Conservation (phyloP, 2,329 filamentous ascomycete genomes). For the Alternaria consortialis region DNA sequence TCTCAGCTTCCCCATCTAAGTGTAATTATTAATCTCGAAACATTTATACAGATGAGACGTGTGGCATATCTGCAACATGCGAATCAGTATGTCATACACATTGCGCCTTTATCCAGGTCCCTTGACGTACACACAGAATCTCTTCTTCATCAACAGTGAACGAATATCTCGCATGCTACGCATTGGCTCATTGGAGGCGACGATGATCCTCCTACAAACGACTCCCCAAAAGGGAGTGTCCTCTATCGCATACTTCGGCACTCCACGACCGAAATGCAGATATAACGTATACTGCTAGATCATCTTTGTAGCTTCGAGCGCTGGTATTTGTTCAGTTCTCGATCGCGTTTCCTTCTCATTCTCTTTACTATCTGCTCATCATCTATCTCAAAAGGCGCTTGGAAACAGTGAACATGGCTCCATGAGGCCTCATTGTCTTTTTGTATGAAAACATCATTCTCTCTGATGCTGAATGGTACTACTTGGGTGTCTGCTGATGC, state of each 20-base stretch:
- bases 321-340: background rate
- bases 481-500: background rate
- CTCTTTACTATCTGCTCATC: background rate
- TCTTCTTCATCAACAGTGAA: background rate
- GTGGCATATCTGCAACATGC: background rate
- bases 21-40: background rate
- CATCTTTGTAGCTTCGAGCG: background rate
- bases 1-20: background rate
- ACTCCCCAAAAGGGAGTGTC: background rate
- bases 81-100: background rate
- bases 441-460: background rate
- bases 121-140: background rate
- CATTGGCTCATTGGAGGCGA: background rate
- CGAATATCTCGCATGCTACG: background rate
- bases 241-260: background rate
- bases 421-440: background rate
- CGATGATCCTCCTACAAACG: background rate
- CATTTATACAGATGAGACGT: background rate
- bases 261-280: background rate
- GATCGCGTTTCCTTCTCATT: background rate
- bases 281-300: background rate
- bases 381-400: background rate
- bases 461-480: background rate
- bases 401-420: background rate
- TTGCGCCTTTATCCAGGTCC: background rate